Percentiles rank a stretch among this genome's conserved stretches.
Conservation (phyloP, 192 early-diverging fungal species). For the Entomortierella beljakovae region DNA sequence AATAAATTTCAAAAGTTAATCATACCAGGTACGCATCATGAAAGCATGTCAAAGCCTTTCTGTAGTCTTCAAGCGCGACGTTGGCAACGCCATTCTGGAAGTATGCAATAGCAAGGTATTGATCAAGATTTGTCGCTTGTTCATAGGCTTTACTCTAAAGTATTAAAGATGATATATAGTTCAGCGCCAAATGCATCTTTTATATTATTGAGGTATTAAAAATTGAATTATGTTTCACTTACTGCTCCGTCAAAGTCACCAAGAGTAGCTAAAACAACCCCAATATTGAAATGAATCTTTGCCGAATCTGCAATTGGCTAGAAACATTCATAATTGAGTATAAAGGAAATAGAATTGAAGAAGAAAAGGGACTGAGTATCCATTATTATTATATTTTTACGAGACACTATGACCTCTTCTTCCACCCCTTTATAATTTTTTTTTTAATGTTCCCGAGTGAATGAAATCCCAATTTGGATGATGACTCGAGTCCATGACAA, state of each 20-base stretch:
- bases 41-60: constrained; percentile 82
- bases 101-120: constrained; percentile 91
- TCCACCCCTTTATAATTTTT: not conserved
- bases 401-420: too few species aligned
- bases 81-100: constrained; percentile 91
- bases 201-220: not conserved
- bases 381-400: not conserved
- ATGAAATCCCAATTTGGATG: not conserved
- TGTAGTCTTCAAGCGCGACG: constrained; percentile 77
- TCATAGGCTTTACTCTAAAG: constrained; percentile 79
- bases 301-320: constrained; percentile 89
- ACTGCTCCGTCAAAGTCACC: constrained; percentile 86
- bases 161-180: not conserved
- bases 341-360: not conserved
- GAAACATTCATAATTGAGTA: not conserved
- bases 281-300: constrained; percentile 98
- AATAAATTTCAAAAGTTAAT: too few species aligned
- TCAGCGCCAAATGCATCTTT: too few species aligned
- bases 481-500: not conserved
- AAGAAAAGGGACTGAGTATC: constrained; percentile 21
- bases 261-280: constrained; percentile 80
- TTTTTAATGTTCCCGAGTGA: not conserved
- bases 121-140: constrained; percentile 82
- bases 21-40: constrained; percentile 81
- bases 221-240: constrained; percentile 54